These are phyloP conservation scores for Hyaloscypha hepaticicola DNA, from an alignment of 495 filamentous ascomycete species.

Conservation along the genomic window DNA sequence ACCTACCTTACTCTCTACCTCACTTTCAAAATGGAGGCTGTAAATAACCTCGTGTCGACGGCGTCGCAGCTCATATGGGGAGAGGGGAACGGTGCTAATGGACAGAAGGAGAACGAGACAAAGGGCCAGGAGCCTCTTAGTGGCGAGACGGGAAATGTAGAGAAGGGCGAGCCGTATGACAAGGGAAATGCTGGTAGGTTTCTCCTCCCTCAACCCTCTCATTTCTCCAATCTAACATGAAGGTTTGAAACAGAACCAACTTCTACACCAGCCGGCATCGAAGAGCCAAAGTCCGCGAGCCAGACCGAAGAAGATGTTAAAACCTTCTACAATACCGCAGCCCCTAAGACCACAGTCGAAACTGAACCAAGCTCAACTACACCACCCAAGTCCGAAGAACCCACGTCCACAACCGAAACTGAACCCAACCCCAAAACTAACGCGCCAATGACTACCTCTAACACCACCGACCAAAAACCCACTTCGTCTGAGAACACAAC, in stretches of 20 bases:
- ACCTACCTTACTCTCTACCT: no score
- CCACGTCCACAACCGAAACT: no score
- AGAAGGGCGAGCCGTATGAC: conserved; percentile 59
- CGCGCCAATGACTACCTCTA: not conserved
- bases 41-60: conserved; percentile 46
- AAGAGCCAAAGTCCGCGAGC: no score
- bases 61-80: conserved; percentile 54
- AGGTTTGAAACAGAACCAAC: not conserved
- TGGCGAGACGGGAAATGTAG: conserved; percentile 49
- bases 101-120: conserved; percentile 24
- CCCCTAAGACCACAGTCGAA: not conserved
- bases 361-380: not conserved
- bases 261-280: no score
- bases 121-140: conserved; percentile 48
- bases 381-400: not conserved
- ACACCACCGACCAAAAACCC: not conserved
- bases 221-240: not conserved
- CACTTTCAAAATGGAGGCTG: conserved; percentile 48
- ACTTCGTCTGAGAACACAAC: not conserved
- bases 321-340: no score
- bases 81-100: conserved; percentile 31
- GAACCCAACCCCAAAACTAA: not conserved
- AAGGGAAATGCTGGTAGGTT: conserved; percentile 46
- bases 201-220: not conserved
- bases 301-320: no score